These are phyloP conservation scores for Desmodesmus armatus DNA, from an alignment of 139 green algal genomes.

Conservation along the genomic window DNA sequence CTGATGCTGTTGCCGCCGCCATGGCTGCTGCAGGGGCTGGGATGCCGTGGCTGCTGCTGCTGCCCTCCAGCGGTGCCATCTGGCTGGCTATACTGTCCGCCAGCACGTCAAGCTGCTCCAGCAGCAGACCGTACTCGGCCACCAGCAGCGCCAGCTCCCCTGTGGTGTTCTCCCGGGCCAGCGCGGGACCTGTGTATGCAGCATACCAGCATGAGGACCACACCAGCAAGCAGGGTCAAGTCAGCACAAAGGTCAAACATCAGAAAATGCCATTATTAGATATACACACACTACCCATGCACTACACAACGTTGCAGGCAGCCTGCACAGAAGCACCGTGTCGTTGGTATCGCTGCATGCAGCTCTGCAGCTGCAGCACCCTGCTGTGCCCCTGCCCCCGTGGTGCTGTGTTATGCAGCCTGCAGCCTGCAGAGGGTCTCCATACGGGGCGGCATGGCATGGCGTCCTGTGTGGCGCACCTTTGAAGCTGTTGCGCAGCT, in stretches of 20 bases:
- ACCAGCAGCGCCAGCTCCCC: conserved; percentile 91
- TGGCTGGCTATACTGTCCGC: conserved; percentile 36
- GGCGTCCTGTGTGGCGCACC: too few relatives aligned
- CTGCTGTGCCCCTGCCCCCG: too few relatives aligned
- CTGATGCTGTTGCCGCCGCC: conserved; percentile 24
- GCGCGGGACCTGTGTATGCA: conserved; percentile 41
- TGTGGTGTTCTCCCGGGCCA: conserved; percentile 65
- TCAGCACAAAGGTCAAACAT: not conserved
- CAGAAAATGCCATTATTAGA: too few relatives aligned
- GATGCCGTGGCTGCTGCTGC: conserved; percentile 21
- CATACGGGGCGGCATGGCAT: too few relatives aligned
- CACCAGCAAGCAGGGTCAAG: not conserved
- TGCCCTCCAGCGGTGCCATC: not conserved
- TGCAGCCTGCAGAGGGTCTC: too few relatives aligned
- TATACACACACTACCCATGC: too few relatives aligned
- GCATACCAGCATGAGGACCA: not conserved
- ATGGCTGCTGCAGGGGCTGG: conserved; percentile 1
- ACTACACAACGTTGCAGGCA: not conserved
- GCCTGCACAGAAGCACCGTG: too few relatives aligned
- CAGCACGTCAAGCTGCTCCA: conserved; percentile 79
- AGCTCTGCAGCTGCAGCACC: too few relatives aligned
- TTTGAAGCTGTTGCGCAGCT: conserved; percentile 27
- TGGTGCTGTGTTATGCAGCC: too few relatives aligned
- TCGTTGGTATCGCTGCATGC: too few relatives aligned
- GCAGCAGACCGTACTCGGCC: conserved; percentile 90